Evolutionary conservation across 2,329 filamentous ascomycete genomes (phyloP).

Genomic region (Cladophialophora bantiana): DNA sequence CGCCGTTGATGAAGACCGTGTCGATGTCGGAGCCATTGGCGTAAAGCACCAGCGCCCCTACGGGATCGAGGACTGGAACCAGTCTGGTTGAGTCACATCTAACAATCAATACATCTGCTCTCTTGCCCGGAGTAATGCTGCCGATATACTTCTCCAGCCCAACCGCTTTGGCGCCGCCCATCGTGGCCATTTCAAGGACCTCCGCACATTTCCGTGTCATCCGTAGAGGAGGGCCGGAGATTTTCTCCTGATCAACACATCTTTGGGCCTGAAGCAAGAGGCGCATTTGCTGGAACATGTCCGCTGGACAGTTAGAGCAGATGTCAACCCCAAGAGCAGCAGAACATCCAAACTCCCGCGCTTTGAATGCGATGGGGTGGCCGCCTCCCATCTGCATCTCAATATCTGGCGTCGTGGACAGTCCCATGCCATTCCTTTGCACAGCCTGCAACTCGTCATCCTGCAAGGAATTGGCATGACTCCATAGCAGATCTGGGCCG

Average conservation of each 20-base stretch:
- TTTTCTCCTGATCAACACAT: slow-evolving; percentile 17
- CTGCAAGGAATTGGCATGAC: slow-evolving; percentile 18
- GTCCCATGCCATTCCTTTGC: slow-evolving; percentile 26
- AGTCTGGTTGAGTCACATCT: slow-evolving; percentile 41
- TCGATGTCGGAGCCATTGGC: slow-evolving; percentile 42
- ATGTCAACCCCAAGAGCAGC: slow-evolving; percentile 42
- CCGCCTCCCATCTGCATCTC: slow-evolving; percentile 46
- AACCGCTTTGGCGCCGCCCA: slow-evolving; percentile 44
- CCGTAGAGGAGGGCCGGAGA: slow-evolving; percentile 18
- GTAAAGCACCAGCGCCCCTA: slow-evolving; percentile 45
- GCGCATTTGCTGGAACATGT: slow-evolving; percentile 44
- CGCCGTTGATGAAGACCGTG: slow-evolving; percentile 44
- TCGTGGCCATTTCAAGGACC: slow-evolving; percentile 43
- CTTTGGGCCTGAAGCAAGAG: slow-evolving; percentile 42
- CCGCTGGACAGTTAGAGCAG: slow-evolving; percentile 41
- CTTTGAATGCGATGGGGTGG: slow-evolving; percentile 41
- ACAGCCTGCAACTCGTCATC: slow-evolving; percentile 35
- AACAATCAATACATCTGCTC: slow-evolving; percentile 45
- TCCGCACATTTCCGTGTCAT: slow-evolving; percentile 37
- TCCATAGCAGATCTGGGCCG: slow-evolving; percentile 19
- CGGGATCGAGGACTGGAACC: slow-evolving; percentile 42
- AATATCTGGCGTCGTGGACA: slow-evolving; percentile 44
- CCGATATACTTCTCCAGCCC: slow-evolving; percentile 42
- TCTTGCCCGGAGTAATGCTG: slow-evolving; percentile 44
- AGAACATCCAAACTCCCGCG: slow-evolving; percentile 27